phyloP scores from a whole-genome alignment of 2,329 filamentous ascomycete genomes.

The Teratosphaeria viscida region DNA sequence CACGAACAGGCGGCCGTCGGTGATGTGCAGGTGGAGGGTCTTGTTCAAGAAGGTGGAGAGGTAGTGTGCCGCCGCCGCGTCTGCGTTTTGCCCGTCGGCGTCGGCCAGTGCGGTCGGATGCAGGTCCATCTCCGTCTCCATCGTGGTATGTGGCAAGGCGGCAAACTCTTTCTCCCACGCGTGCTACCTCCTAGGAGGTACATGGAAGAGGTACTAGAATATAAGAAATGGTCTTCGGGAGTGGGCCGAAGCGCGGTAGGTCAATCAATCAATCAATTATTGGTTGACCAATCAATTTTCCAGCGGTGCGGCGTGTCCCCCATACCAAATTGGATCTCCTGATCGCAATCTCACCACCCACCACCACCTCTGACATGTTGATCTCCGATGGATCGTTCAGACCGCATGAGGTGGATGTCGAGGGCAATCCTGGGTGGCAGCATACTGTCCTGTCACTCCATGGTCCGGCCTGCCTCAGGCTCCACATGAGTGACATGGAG shows the following conservation, averaged over 20 bases:
- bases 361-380: too few species aligned
- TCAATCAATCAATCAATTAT: too few species aligned
- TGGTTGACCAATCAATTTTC: too few species aligned
- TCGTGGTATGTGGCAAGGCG: neutral
- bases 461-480: neutral
- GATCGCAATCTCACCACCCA: too few species aligned
- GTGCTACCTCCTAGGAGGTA: neutral
- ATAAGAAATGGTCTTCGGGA: too few species aligned
- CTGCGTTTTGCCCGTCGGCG: neutral
- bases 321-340: too few species aligned
- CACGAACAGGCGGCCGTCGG: conserved; percentile 78
- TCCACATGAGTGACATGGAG: neutral
- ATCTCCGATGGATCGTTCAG: too few species aligned
- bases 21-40: conserved; percentile 66
- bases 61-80: conserved; percentile 7
- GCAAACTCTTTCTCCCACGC: neutral
- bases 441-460: neutral
- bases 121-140: neutral
- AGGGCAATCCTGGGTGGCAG: neutral
- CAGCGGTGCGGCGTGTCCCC: too few species aligned
- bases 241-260: too few species aligned
- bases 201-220: too few species aligned
- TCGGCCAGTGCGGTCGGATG: neutral
- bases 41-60: conserved; percentile 38
- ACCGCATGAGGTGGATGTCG: too few species aligned